Evolutionary conservation across 805 yeast genomes (phyloP), one percentile per base, ranked within the genome.

Genomic region (Naumovozyma dairenensis): DNA sequence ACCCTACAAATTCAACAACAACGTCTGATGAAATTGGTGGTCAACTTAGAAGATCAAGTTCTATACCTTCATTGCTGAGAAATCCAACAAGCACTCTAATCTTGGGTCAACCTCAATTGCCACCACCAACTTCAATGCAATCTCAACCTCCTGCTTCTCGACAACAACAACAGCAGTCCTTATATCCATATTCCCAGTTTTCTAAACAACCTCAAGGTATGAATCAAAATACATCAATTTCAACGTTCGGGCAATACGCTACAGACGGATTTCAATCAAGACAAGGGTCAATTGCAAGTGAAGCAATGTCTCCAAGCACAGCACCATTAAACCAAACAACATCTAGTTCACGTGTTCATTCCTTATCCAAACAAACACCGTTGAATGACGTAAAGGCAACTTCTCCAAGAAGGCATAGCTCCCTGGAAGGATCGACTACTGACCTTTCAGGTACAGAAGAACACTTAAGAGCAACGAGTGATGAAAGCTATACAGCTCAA

Each of bases 301-400:
- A 51, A 14, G 51, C 49, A 6, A 43, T 52, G 51, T 54, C 59
- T 4, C 55, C 58, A 7, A 47, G 49, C 31, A 46, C 52, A 4
- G 38, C 52, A 4, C 31, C 37, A 2, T 29, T 38, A 13, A 38
- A 33, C 30, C 44, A 35, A 21, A 22, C 41, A 36, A 8, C 31
- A 29, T n/a, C 8, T 24, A 24, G 8, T 14, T 12, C 26, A 24
- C 6, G 13, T 7, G 8, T 7, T 12, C 13, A 24, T 10, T 24
- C 7, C 26, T 6, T 7, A 7, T 10, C 26, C 26, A 24, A 24
- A 7, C 5, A 21, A 27, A 16, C 5, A 16, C 9, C 42, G 8
- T n/a, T n/a, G n/a, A n/a, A n/a, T n/a, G n/a, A n/a, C n/a, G n/a
- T n/a, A n/a, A n/a, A n/a, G n/a, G n/a, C n/a, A n/a, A n/a, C n/a